Percentiles rank a stretch among this genome's conserved stretches.
These are phyloP conservation scores for Aspergillus fischeri DNA, from an alignment of 2,329 filamentous ascomycete genomes.

Conservation along the genomic window DNA sequence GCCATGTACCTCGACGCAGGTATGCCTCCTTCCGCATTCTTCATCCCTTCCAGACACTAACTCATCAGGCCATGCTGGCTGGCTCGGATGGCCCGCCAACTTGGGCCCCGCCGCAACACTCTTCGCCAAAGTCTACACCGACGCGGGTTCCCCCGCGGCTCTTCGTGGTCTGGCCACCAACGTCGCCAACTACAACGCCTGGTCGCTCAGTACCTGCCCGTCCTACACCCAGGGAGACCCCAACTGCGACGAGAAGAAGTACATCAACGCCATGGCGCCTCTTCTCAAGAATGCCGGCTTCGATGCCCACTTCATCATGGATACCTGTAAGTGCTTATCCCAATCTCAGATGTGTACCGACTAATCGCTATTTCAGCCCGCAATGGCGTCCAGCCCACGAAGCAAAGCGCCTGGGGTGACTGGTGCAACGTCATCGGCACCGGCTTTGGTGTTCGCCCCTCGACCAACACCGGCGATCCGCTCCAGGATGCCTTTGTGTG, in stretches of 20 bases:
- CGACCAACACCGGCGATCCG: constrained; percentile 55
- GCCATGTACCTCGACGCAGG: constrained; percentile 62
- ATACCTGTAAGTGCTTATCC: constrained; percentile 38
- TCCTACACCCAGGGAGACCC: constrained; percentile 43
- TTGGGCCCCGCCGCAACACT: constrained; percentile 48
- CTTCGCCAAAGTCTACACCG: constrained; percentile 46
- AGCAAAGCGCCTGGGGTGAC: constrained; percentile 56
- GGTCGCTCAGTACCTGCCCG: constrained; percentile 43
- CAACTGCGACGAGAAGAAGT: constrained; percentile 53
- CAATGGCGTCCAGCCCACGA: constrained; percentile 58
- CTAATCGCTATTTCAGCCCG: constrained; percentile 41
- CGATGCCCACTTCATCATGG: constrained; percentile 54
- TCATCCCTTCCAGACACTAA: neutral
- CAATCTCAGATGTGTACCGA: too few species aligned
- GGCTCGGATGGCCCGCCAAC: constrained; percentile 62
- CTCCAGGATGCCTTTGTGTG: constrained; percentile 66
- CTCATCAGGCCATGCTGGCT: constrained; percentile 52
- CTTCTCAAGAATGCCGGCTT: constrained; percentile 47
- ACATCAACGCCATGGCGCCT: constrained; percentile 47
- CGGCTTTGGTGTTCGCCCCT: constrained; percentile 60
- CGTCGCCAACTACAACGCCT: constrained; percentile 58
- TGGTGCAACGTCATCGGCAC: constrained; percentile 65
- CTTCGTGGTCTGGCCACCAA: constrained; percentile 55
- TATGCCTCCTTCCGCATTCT: neutral
- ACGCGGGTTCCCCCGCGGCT: constrained; percentile 43